Evolutionary conservation across 192 early-diverging fungal genomes (phyloP), one percentile per base, ranked within the genome.

Genomic region (Entophlyctis luteolus): DNA sequence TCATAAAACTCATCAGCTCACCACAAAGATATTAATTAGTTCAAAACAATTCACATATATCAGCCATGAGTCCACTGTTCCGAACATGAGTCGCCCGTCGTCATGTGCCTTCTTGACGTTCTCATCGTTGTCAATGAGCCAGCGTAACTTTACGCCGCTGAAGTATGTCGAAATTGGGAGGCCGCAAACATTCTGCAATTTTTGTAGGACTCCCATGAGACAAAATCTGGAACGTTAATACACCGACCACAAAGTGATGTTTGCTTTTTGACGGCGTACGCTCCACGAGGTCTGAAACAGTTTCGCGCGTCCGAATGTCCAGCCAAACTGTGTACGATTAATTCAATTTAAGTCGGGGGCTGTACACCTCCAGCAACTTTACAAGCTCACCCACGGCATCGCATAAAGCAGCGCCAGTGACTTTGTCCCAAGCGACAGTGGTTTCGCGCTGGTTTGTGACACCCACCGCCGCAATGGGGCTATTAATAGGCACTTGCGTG

Each of bases 401-500:
- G 34, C 34, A 42, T 36, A 55, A 56, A n/a, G 55, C 29, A 12
- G 59, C 18, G 39, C 94, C 94, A 2, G 92, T 89, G 35, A 59
- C 72, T 33, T 62, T 80, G 77, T 97, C 93, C 92, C 93, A 97
- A 20, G 82, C 91, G 32, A 94, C 84, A 2, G 88, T 86, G 0
- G 94, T 97, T 71, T 97, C 94, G 68, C 94, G 87, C 73, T 97
- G 94, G 78, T 95, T 97, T n/a, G 94, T 97, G 62, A 97, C 89
- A 1, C 94, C 94, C 20, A 97, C 84, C 22, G 84, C 80, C 22
- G n/a, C 56, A 31, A 84, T 70, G 37, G 73, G 55, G 23, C 20
- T 16, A 10, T 62, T 36, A 10, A 79, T 57, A 90, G 37, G 82
- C 59, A 18, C 75, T n/a, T n/a, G n/a, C n/a, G n/a, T n/a, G 48